Conservation (phyloP, 768 basidiomycete genomes). For the Naganishia kalamii region DNA sequence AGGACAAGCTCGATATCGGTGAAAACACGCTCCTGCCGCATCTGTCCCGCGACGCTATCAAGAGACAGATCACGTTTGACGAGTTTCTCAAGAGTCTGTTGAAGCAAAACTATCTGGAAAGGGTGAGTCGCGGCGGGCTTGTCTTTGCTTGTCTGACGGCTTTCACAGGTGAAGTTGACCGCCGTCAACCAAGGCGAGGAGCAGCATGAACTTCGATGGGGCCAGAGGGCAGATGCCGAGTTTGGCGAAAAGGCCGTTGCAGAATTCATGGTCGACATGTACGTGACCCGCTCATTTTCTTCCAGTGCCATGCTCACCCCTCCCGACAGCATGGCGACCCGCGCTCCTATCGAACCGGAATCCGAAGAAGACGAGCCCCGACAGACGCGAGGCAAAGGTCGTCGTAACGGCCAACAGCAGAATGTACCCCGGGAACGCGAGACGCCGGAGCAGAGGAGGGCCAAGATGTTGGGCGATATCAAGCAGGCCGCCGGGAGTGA, state of each 20-base stretch:
- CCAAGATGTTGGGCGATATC: conserved; percentile 10
- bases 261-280: conserved; percentile 62
- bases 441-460: conserved; percentile 6
- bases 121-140: conserved; percentile 29
- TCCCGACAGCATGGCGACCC: conserved; percentile 1
- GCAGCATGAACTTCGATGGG: conserved; percentile 78
- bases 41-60: conserved; percentile 53
- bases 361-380: conserved; percentile 3
- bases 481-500: conserved; percentile 14
- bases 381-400: neutral
- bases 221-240: conserved; percentile 68
- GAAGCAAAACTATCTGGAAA: conserved; percentile 73
- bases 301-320: neutral
- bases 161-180: conserved; percentile 24
- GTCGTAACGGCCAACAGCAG: conserved; percentile 1
- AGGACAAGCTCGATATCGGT: conserved; percentile 59
- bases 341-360: neutral
- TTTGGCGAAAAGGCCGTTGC: conserved; percentile 72
- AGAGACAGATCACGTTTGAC: conserved; percentile 57
- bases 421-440: neutral
- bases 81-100: conserved; percentile 60
- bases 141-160: neutral
- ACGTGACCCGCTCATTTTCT: conserved; percentile 1
- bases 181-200: conserved; percentile 46
- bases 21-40: conserved; percentile 53